Conservation (phyloP, 1,284 basidiomycete species). For the Athelia psychrophila region DNA sequence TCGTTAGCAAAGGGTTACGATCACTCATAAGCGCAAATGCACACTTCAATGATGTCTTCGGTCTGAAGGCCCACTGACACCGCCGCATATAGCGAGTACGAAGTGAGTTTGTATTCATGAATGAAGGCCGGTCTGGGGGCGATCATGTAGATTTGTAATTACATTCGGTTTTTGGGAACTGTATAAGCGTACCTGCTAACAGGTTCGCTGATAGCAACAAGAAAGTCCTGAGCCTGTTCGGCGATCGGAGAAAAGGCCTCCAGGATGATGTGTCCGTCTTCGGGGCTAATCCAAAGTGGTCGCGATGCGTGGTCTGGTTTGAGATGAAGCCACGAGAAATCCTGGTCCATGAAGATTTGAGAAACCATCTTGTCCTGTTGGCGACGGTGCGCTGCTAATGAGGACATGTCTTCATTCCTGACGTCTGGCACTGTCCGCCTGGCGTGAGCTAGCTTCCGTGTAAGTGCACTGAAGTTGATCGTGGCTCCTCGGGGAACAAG, state of each 20-base stretch:
- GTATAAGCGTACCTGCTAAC: constrained; percentile 82
- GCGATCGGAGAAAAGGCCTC: constrained; percentile 97
- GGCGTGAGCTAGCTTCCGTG: constrained; percentile 68
- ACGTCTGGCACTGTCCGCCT: constrained; percentile 37
- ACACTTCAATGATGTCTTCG: constrained; percentile 97
- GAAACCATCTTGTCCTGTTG: constrained; percentile 74
- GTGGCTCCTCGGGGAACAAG: constrained; percentile 68
- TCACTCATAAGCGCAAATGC: constrained; percentile 18
- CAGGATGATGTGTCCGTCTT: constrained; percentile 91
- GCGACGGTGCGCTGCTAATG: constrained; percentile 56
- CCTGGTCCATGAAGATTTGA: constrained; percentile 76
- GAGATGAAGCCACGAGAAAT: constrained; percentile 82
- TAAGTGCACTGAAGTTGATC: constrained; percentile 79
- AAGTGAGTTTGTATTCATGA: constrained; percentile 98
- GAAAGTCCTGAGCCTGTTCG: constrained; percentile 97
- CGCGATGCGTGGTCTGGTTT: constrained; percentile 89
- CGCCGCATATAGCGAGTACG: constrained; percentile 97
- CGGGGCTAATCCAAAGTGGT: constrained; percentile 94
- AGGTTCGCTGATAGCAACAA: constrained; percentile 97
- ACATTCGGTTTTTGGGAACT: constrained; percentile 18
- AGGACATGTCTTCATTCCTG: constrained; percentile 37
- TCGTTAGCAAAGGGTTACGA: constrained; percentile 14
- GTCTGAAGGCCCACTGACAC: constrained; percentile 98
- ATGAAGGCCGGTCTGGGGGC: constrained; percentile 88
- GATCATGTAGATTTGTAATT: constrained; percentile 25